These are phyloP conservation scores for Clarireedia sp. DNA, from an alignment of 2,329 filamentous ascomycete genomes.

Conservation along the genomic window DNA sequence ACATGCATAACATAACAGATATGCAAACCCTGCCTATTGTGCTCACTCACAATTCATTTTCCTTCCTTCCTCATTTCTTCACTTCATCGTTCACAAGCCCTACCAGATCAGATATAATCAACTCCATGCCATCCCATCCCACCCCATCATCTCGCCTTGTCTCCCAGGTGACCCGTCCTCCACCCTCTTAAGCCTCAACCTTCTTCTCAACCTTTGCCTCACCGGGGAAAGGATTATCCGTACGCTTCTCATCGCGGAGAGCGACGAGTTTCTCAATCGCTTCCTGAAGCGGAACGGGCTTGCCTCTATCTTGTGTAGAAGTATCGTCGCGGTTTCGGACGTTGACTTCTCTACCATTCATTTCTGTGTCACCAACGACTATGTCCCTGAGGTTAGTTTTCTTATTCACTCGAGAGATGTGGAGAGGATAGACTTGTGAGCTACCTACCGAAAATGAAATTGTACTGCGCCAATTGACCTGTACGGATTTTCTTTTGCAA, in stretches of 20 bases:
- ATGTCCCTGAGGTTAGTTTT: conserved; percentile 9
- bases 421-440: neutral
- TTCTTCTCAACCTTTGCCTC: conserved; percentile 13
- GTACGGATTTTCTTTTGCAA: conserved; percentile 86
- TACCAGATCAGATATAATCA: too few species aligned
- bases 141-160: too few species aligned
- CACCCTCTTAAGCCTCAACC: neutral
- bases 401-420: neutral
- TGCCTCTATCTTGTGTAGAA: conserved; percentile 52
- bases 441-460: conserved; percentile 67
- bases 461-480: conserved; percentile 73
- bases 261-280: conserved; percentile 47
- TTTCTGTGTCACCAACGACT: conserved; percentile 57
- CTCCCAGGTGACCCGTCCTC: too few species aligned
- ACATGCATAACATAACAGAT: too few species aligned
- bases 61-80: too few species aligned
- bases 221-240: conserved; percentile 32
- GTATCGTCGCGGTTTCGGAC: conserved; percentile 58
- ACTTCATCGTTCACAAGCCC: too few species aligned
- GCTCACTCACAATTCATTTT: too few species aligned
- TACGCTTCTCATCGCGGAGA: conserved; percentile 40
- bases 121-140: too few species aligned
- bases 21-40: too few species aligned
- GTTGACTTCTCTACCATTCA: conserved; percentile 51
- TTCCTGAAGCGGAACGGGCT: conserved; percentile 48